These are phyloP conservation scores for Cephaloascus albidus DNA, from an alignment of 805 yeast genomes.

Conservation along the genomic window DNA sequence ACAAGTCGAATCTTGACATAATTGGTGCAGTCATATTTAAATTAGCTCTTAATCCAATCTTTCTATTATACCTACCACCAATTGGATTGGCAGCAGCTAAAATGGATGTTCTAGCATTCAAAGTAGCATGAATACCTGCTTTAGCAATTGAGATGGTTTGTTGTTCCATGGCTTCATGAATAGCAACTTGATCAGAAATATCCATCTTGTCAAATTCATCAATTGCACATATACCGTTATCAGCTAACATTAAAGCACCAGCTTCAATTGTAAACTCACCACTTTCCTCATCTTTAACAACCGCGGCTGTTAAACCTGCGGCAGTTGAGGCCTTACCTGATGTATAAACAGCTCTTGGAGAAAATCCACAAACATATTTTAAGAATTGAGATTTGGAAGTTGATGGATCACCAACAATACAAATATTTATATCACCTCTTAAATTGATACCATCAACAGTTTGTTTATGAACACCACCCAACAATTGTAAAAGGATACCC, in stretches of 20 bases:
- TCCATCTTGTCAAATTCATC: constrained; percentile 99
- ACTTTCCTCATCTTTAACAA: constrained; percentile 92
- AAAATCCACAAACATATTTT: constrained; percentile 83
- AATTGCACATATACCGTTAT: constrained; percentile 96
- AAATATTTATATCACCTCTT: constrained; percentile 94
- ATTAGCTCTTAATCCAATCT: constrained; percentile 74
- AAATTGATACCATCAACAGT: constrained; percentile 91
- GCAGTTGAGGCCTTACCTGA: constrained; percentile 98
- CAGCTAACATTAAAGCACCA: constrained; percentile 97
- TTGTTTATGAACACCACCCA: constrained; percentile 92
- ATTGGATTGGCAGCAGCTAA: constrained; percentile 98
- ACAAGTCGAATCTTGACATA: constrained; percentile 95
- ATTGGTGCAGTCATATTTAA: constrained; percentile 96
- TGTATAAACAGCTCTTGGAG: constrained; percentile 93
- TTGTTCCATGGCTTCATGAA: constrained; percentile 99
- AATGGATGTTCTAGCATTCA: constrained; percentile 93
- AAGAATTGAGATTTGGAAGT: constrained; percentile 94
- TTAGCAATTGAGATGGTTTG: constrained; percentile 97
- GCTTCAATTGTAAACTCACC: constrained; percentile 98
- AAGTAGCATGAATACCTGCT: constrained; percentile 97
- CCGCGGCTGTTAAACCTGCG: constrained; percentile 98
- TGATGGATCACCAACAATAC: constrained; percentile 97
- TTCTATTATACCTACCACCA: constrained; percentile 93
- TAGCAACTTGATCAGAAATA: constrained; percentile 89
- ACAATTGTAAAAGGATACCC: constrained; percentile 78